A percentile compares a stretch with the other conserved stretches of the same genome.
Evolutionary conservation across 805 yeast species (phyloP).

Genomic region (Schizosaccharomyces pombe): ASM294v3 CU329670.1:1617001-1617500

Average conservation of each 20-base stretch:
- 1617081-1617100: slow-evolving; percentile 13
- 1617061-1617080: slow-evolving; percentile 7
- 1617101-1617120: slow-evolving; percentile 25
- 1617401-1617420: slow-evolving; percentile 16
- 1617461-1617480: slow-evolving; percentile 60
- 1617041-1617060: slow-evolving; percentile 29
- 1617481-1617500: slow-evolving; percentile 37
- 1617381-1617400: slow-evolving; percentile 15
- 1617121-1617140: slow-evolving; percentile 24
- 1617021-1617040: slow-evolving; percentile 38
- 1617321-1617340: slow-evolving; percentile 14
- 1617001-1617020: slow-evolving; percentile 34
- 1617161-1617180: slow-evolving; percentile 23
- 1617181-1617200: slow-evolving; percentile 19
- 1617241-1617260: slow-evolving; percentile 32
- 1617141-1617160: slow-evolving; percentile 36
- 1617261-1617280: slow-evolving; percentile 23
- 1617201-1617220: slow-evolving; percentile 25
- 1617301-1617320: slow-evolving; percentile 47
- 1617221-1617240: slow-evolving; percentile 20
- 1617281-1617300: slow-evolving; percentile 28
- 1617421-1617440: slow-evolving; percentile 36
- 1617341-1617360: slow-evolving; percentile 26
- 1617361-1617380: slow-evolving; percentile 33
- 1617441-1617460: slow-evolving; percentile 32